Evolutionary conservation across 2,329 filamentous ascomycete species (phyloP), one percentile per base, ranked within the genome.

Genomic region (Verticillium nonalfalfae): DNA sequence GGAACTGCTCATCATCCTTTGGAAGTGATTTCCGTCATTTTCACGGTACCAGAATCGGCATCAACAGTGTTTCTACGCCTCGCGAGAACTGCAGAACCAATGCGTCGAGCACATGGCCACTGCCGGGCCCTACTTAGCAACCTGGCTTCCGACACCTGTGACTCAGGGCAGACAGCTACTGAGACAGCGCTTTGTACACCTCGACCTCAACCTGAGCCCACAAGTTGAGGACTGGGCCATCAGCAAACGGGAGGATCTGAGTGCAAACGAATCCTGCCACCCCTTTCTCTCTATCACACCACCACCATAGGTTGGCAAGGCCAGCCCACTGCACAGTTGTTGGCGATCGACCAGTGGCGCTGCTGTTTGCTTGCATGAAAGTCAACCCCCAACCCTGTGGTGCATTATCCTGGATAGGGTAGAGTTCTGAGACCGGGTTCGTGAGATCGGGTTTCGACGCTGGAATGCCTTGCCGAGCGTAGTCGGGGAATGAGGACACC

Each of bases 361-460:
- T 79, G 0, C 78, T 78, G 21, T 73, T 70, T 15, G 71, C 82
- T 13, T 86, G 70, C 78, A 87, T 82, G 57, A 85, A 85, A 0
- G 78, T 81, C 36, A 90, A 72, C 0, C 86, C 85, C 85, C 85
- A 90, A 11, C 88, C 88, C 68, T 89, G 86, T 0, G 85, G 81
- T 52, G 77, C 79, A 62, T 81, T 68, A 0, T 70, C 68, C 0
- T 71, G 57, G 1, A 77, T 69, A 0, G 76, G 76, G 66, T 83
- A 87, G 13, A 88, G 60, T 35, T 86, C 82, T 0, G 77, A 72
- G 1, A 80, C 63, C 0, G 71, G 68, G 65, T 83, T 81, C 2
- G 79, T 78, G 9, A 83, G 71, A 14, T 79, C 73, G 0, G 79
- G 78, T 63, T 84, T 84, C 0, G 80, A 73, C 1, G 77, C 76